Base-by-base conservation (phyloP, 1,139 yeast genomes). In the Lodderomyces parapsilosis region DNA sequence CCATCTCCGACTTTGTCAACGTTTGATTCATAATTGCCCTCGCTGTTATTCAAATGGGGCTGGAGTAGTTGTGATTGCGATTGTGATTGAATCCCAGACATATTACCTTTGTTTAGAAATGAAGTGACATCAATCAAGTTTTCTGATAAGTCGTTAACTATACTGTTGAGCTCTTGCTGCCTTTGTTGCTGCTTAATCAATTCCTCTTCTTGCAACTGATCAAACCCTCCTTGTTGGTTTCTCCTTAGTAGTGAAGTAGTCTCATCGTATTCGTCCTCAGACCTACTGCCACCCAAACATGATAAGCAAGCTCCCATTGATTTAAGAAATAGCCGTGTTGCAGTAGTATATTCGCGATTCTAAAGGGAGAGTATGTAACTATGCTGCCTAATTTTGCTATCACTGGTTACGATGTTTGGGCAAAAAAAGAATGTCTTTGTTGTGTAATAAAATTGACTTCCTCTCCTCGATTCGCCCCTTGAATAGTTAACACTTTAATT, bases 281-380 rank as follows among this genome's bases (percentile, higher is more conserved):
- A 66, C n/a, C 54, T 58, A 32, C 45, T 50, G 6, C 65, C 63
- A 33, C 64, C 55, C 23, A 76, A 57, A 49, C 81, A 76, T n/a
- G 81, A 76, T 41, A 75, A 60, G 53, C 80, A 76, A 39, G 62
- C 48, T 36, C 81, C 81, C 81, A 76, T 72, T 33, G 27, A 31
- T 3, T 5, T 13, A 17, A 6, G 13, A 13, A 13, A n/a, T 4
- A 17, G 4, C 15, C 11, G 4, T 30, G n/a, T 14, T 6, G n/a
- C 19, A n/a, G n/a, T n/a, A 8, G 27, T 24, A 20, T 20, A 8
- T 6, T 20, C 8, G 23, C 8, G 23, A n/a, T n/a, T n/a, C n/a
- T n/a, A n/a, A n/a, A n/a, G n/a, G n/a, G n/a, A n/a, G n/a, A n/a
- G n/a, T n/a, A n/a, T n/a, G n/a, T 8, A 5, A 20, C 23, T 20